Evolutionary conservation across 2,329 filamentous ascomycete genomes (phyloP).

Genomic region (Didymella lethalis): DNA sequence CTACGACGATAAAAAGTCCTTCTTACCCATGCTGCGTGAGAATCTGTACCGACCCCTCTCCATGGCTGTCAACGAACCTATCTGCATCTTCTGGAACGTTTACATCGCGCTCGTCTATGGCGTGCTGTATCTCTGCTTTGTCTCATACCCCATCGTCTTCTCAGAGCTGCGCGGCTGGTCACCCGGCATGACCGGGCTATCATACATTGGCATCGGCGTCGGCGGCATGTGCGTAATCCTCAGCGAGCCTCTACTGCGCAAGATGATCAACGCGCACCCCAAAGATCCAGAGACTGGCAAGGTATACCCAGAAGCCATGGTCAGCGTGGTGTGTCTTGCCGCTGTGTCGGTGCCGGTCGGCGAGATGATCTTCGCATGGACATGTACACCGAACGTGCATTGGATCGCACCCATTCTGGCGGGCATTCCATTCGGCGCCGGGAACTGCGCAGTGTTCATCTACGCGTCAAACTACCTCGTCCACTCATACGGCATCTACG

Average conservation of each 20-base stretch:
- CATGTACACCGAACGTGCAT: slow-evolving; percentile 76
- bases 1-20: slow-evolving; percentile 77
- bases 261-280: slow-evolving; percentile 78
- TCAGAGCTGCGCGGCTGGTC: slow-evolving; percentile 77
- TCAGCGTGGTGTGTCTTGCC: slow-evolving; percentile 80
- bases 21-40: slow-evolving; percentile 72
- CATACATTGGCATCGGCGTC: slow-evolving; percentile 76
- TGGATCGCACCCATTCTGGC: slow-evolving; percentile 83
- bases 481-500: slow-evolving; percentile 80
- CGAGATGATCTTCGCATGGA: slow-evolving; percentile 83
- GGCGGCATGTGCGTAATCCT: slow-evolving; percentile 61
- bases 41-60: slow-evolving; percentile 81
- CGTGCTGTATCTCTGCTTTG: slow-evolving; percentile 88
- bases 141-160: slow-evolving; percentile 89
- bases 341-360: slow-evolving; percentile 77
- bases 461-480: slow-evolving; percentile 84
- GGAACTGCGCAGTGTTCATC: slow-evolving; percentile 81
- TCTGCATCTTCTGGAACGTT: slow-evolving; percentile 79
- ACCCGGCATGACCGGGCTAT: slow-evolving; percentile 74
- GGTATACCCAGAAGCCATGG: slow-evolving; percentile 79
- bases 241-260: slow-evolving; percentile 73
- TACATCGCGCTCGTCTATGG: slow-evolving; percentile 81
- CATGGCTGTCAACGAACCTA: slow-evolving; percentile 82
- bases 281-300: slow-evolving; percentile 78
- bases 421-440: slow-evolving; percentile 79